phyloP scores from a whole-genome alignment of 2,329 filamentous ascomycete species.

The Exserohilum turcica region DNA sequence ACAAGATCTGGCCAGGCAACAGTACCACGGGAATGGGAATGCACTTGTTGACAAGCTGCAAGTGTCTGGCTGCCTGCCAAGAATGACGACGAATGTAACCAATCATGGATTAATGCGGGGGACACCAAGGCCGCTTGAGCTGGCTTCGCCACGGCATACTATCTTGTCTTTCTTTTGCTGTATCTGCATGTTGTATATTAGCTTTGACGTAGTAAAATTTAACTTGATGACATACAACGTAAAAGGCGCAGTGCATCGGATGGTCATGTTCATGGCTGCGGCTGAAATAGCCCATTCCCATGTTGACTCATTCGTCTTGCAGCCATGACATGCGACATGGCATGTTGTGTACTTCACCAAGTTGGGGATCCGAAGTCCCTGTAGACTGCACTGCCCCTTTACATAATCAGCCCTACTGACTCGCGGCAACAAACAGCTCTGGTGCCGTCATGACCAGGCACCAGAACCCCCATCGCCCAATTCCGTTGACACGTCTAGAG shows the following conservation, averaged over 20 bases:
- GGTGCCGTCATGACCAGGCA: constrained; percentile 2
- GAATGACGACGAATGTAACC: not conserved
- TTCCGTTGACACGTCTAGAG: constrained; percentile 7
- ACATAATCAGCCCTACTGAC: constrained; percentile 28
- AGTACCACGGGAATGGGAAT: constrained; percentile 27
- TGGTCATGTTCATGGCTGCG: no score
- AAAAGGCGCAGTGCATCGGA: no score
- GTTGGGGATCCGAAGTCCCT: not conserved
- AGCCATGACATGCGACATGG: no score
- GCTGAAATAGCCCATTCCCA: no score
- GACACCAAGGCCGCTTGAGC: not conserved
- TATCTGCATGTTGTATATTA: constrained; percentile 7
- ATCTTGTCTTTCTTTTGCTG: not conserved
- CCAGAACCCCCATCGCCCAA: constrained; percentile 18
- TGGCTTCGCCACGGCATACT: not conserved
- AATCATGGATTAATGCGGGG: not conserved
- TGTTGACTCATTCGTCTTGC: no score
- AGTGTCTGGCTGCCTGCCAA: constrained; percentile 28
- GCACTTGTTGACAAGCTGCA: constrained; percentile 19
- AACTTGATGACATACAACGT: not conserved
- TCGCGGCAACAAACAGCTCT: no score
- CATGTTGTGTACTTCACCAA: not conserved
- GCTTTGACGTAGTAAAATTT: not conserved
- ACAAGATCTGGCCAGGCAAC: constrained; percentile 9
- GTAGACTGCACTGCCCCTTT: constrained; percentile 31